Conservation (phyloP, 2,329 filamentous ascomycete species). For the Aureobasidium pullulans region DNA sequence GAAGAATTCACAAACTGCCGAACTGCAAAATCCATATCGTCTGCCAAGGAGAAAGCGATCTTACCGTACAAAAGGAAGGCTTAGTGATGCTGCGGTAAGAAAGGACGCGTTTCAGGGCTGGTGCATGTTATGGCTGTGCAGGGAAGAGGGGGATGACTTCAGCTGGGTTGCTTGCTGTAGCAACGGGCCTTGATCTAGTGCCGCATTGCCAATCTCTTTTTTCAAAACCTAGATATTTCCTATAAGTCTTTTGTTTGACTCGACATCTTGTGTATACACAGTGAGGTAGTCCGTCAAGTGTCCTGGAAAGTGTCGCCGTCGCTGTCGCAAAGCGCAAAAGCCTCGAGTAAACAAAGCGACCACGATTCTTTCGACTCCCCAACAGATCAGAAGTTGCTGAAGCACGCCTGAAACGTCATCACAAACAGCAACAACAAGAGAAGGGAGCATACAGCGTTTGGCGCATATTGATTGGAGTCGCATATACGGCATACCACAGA, state of each 20-base stretch:
- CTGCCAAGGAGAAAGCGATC: neutral
- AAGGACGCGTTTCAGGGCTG: slow-evolving; percentile 6
- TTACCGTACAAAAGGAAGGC: neutral
- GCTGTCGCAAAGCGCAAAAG: slow-evolving; percentile 7
- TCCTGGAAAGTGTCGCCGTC: neutral
- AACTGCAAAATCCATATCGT: neutral
- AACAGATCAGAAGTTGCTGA: neutral
- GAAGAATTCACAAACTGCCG: neutral
- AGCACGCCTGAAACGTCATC: neutral
- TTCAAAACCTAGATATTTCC: slow-evolving; percentile 4
- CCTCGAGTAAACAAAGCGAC: slow-evolving; percentile 9
- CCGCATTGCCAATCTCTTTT: slow-evolving; percentile 9
- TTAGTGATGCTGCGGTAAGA: slow-evolving; percentile 2
- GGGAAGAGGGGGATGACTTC: slow-evolving; percentile 1
- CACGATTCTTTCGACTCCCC: neutral
- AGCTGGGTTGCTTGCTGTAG: slow-evolving; percentile 7
- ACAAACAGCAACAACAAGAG: neutral
- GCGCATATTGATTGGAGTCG: neutral
- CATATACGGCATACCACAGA: neutral
- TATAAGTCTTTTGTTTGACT: slow-evolving; percentile 1
- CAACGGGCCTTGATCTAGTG: slow-evolving; percentile 7
- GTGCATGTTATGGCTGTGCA: slow-evolving; percentile 3
- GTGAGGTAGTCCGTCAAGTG: neutral
- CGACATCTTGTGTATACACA: neutral
- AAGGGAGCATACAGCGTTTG: neutral